Evolutionary conservation across 2,329 filamentous ascomycete species (phyloP), one percentile per base, ranked within the genome.

Genomic region (Colletotrichum sp.): DNA sequence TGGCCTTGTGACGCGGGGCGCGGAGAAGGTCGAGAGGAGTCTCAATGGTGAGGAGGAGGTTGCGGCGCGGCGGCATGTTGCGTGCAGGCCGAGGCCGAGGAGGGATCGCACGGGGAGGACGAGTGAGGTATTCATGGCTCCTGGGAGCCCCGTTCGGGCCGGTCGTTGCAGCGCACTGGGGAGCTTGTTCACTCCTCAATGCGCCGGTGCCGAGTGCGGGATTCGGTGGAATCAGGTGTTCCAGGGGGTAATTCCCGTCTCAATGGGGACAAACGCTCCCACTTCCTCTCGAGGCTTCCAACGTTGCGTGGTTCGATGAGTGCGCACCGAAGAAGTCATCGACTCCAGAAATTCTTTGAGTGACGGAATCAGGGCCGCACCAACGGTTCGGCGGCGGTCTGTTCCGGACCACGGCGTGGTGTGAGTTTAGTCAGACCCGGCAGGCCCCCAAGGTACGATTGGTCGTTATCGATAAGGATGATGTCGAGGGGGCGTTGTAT

Each of bases 91-190:
- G 34, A 71, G 65, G 9, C 57, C 61, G 39, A 73, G 66, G 66
- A 77, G 52, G 24, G 77, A 67, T 69, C 75, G 72, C 57, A 63
- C 65, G n/a, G 72, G 66, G 36, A 78, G 75, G 39, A 66, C 52
- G 61, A 77, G 30, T 39, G 74, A 75, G 75, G 32, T 52, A 26
- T 78, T 78, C 77, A 78, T 77, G 69, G 77, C 72, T 71, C 65
- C 72, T 59, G 28, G 39, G 32, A 52, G 43, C 43, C 43, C 43
- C 30, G 61, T 36, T 32, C 52, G 52, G 34, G 26, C 60, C 60
- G 66, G 55, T 65, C 21, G 72, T 70, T 28, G 65, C 74, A 69
- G 74, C 74, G 65, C 65, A 70, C 71, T 26, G 66, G 43, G 65
- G 52, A 74, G 71, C 59, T 63, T 24, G 30, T 43, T 34, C 12